Evolutionary conservation across 495 filamentous ascomycete genomes (phyloP).

Genomic region (Aspergillus nanangensis): DNA sequence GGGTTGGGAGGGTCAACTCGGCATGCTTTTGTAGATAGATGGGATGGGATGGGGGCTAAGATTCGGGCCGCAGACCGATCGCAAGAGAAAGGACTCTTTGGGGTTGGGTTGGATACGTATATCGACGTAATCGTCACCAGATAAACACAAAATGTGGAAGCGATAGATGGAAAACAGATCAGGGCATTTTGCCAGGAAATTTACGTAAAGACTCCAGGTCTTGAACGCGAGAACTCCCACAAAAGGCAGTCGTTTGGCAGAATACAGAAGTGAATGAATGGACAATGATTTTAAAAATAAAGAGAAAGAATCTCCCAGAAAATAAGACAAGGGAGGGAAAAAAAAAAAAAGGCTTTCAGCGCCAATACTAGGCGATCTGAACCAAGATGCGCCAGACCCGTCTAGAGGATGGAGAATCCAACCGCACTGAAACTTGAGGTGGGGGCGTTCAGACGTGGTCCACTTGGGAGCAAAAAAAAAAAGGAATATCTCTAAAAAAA

Average conservation of each 20-base stretch:
- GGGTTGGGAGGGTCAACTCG: neutral
- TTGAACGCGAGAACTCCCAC: no score
- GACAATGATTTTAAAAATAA: no score
- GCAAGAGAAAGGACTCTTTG: neutral
- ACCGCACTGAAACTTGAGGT: conserved; percentile 8
- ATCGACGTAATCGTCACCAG: neutral
- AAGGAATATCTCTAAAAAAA: neutral
- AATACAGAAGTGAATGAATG: no score
- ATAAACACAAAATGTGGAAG: neutral
- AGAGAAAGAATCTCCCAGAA: neutral
- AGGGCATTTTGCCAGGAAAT: neutral
- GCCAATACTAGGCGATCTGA: conserved; percentile 5
- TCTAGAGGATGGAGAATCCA: conserved; percentile 2
- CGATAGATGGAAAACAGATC: neutral
- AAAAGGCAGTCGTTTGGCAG: no score
- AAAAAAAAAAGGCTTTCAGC: conserved; percentile 1
- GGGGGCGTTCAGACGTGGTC: conserved; percentile 10
- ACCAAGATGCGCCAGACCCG: conserved; percentile 4
- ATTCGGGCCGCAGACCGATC: neutral
- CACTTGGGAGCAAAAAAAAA: conserved; percentile 6
- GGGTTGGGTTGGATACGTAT: no score
- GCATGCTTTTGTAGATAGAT: conserved; percentile 1
- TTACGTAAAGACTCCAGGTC: no score
- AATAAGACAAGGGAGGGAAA: neutral
- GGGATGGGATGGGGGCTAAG: neutral